phyloP scores from a whole-genome alignment of 2,329 filamentous ascomycete species.

The Clarireedia paspali region DNA sequence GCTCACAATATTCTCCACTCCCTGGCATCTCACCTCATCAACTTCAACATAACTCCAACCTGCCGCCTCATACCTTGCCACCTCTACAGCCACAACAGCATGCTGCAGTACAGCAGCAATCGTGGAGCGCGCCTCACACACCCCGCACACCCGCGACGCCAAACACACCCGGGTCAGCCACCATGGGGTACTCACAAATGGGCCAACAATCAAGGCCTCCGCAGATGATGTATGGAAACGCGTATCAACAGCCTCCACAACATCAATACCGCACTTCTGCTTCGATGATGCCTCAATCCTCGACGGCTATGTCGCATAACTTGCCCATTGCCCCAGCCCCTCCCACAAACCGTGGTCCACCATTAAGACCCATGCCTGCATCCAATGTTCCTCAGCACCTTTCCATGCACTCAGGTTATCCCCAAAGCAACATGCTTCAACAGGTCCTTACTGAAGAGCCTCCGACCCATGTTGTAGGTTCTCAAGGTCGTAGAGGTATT shows the following conservation, averaged over 20 bases:
- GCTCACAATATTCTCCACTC: slow-evolving; percentile 23
- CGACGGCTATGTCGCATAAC: slow-evolving; percentile 60
- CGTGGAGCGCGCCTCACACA: slow-evolving; percentile 45
- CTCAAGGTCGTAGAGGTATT: slow-evolving; percentile 85
- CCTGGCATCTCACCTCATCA: slow-evolving; percentile 30
- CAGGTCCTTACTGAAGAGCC: slow-evolving; percentile 52
- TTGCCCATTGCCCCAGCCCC: slow-evolving; percentile 72
- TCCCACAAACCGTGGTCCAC: slow-evolving; percentile 43
- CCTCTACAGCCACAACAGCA: slow-evolving; percentile 43
- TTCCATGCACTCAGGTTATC: slow-evolving; percentile 47
- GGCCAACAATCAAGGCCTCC: slow-evolving; percentile 29
- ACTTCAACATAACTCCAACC: slow-evolving; percentile 32
- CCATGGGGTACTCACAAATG: slow-evolving; percentile 50
- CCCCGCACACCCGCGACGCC: slow-evolving; percentile 56
- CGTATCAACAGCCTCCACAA: slow-evolving; percentile 19
- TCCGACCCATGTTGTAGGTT: slow-evolving; percentile 88
- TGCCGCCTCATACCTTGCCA: slow-evolving; percentile 47
- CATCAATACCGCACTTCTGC: slow-evolving; percentile 44
- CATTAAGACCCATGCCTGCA: slow-evolving; percentile 61
- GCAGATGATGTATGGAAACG: slow-evolving; percentile 25
- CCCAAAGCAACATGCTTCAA: slow-evolving; percentile 48
- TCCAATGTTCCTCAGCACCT: slow-evolving; percentile 43
- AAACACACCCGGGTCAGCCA: slow-evolving; percentile 49
- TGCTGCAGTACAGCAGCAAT: slow-evolving; percentile 44
- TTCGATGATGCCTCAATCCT: slow-evolving; percentile 59